Evolutionary conservation across 2,329 filamentous ascomycete species (phyloP).

Genomic region (Furcasterigmium furcatum): DNA sequence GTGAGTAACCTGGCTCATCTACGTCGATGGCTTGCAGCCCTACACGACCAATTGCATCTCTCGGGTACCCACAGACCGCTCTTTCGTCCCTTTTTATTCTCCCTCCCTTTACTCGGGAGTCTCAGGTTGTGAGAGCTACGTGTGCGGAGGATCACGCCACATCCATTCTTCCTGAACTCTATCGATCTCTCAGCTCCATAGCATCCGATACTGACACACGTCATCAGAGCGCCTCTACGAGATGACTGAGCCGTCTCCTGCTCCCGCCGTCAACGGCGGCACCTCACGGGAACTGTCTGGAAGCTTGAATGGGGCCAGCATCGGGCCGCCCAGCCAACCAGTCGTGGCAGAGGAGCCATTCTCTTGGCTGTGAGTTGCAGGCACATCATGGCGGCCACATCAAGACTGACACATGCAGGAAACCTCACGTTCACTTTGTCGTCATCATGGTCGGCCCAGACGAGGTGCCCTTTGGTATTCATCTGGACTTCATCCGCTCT

Average conservation of each 20-base stretch:
- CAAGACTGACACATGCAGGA: constrained; percentile 7
- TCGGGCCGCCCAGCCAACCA: background rate
- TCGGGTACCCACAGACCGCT: too few relatives aligned
- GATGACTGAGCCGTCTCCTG: background rate
- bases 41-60: too few relatives aligned
- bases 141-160: background rate
- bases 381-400: background rate
- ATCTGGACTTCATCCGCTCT: constrained; percentile 55
- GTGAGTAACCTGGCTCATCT: too few relatives aligned
- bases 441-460: constrained; percentile 51
- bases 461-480: constrained; percentile 52
- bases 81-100: too few relatives aligned
- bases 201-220: too few relatives aligned
- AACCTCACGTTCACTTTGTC: constrained; percentile 33
- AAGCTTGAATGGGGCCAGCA: background rate
- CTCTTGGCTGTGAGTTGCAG: constrained; percentile 33
- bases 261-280: background rate
- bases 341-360: constrained; percentile 16
- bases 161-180: background rate
- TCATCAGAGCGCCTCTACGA: too few relatives aligned
- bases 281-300: too few relatives aligned
- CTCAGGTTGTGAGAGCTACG: too few relatives aligned
- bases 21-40: too few relatives aligned
- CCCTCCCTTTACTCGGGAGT: too few relatives aligned
- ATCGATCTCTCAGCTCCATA: too few relatives aligned